A percentile compares a stretch with the other conserved stretches of the same genome.
Evolutionary conservation across 1,284 basidiomycete species (phyloP).

Genomic region (Ceratobasidium sp.): DNA sequence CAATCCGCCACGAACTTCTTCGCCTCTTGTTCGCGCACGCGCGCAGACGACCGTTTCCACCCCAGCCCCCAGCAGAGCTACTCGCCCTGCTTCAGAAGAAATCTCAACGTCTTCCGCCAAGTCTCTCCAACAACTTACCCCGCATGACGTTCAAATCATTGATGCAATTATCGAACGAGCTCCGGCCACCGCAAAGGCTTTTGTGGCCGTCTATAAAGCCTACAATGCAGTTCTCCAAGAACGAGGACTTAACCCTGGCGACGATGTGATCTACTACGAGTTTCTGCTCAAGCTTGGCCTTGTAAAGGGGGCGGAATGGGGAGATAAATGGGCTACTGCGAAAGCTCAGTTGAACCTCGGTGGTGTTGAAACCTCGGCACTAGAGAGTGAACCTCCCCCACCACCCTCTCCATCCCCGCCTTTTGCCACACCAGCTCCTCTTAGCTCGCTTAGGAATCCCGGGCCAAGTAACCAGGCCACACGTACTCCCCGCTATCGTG

Average conservation of each 20-base stretch:
- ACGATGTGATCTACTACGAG: constrained; percentile 81
- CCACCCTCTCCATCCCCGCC: constrained; percentile 26
- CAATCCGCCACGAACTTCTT: constrained; percentile 37
- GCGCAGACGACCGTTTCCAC: constrained; percentile 20
- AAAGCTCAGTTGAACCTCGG: constrained; percentile 57
- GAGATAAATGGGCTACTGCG: constrained; percentile 76
- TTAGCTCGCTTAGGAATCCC: constrained; percentile 18
- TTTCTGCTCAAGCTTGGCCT: constrained; percentile 82
- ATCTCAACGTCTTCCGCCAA: constrained; percentile 11
- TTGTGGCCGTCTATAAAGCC: constrained; percentile 80
- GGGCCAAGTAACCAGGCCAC: constrained; percentile 1
- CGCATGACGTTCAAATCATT: constrained; percentile 72
- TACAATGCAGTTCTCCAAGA: constrained; percentile 80
- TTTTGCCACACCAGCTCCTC: constrained; percentile 13
- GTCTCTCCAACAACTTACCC: constrained; percentile 56
- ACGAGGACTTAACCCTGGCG: constrained; percentile 76
- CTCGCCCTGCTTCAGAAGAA: constrained; percentile 12
- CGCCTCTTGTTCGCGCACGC: constrained; percentile 36
- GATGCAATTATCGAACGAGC: constrained; percentile 77
- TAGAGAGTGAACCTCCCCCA: constrained; percentile 9
- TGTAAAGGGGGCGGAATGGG: constrained; percentile 77
- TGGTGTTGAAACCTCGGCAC: constrained; percentile 4
- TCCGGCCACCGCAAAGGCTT: constrained; percentile 71
- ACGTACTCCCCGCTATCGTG: constrained; percentile 28
- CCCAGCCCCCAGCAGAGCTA: constrained; percentile 7